These are phyloP conservation scores for Cyamopsis tetragonoloba DNA, from an alignment of 306 rosid species.

Conservation along the genomic window DNA sequence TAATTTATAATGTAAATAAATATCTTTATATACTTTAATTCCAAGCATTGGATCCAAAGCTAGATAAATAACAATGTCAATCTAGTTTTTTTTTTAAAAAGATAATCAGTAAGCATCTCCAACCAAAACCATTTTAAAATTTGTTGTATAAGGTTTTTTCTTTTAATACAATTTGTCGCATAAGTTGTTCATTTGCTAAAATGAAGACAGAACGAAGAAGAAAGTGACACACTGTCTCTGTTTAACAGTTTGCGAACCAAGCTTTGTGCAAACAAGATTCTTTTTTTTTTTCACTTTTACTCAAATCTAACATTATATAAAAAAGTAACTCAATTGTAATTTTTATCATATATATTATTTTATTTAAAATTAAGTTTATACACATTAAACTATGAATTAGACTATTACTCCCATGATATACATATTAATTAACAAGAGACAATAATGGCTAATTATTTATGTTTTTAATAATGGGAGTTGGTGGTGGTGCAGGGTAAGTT, in stretches of 20 bases:
- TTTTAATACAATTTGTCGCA: no score
- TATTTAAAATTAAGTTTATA: no score
- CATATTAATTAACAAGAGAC: neutral
- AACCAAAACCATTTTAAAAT: neutral
- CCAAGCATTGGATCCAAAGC: constrained; percentile 19
- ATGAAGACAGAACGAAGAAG: neutral
- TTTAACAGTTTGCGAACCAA: no score
- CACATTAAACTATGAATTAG: no score
- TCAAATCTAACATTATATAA: no score
- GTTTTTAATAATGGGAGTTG: neutral
- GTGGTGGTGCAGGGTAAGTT: constrained; percentile 4
- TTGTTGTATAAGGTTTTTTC: neutral
- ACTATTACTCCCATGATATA: no score
- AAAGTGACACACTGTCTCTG: neutral
- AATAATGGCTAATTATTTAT: neutral
- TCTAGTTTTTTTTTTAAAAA: neutral
- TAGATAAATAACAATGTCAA: constrained; percentile 12
- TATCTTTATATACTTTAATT: neutral
- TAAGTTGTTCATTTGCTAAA: neutral
- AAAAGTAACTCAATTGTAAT: no score
- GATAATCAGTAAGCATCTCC: neutral
- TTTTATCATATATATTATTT: no score
- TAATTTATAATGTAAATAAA: neutral
- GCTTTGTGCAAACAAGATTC: no score
- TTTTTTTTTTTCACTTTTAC: no score